A percentile compares a stretch with the other conserved stretches of the same genome.
phyloP scores from a whole-genome alignment of 2,329 filamentous ascomycete genomes.

The Alternaria arbusti region DNA sequence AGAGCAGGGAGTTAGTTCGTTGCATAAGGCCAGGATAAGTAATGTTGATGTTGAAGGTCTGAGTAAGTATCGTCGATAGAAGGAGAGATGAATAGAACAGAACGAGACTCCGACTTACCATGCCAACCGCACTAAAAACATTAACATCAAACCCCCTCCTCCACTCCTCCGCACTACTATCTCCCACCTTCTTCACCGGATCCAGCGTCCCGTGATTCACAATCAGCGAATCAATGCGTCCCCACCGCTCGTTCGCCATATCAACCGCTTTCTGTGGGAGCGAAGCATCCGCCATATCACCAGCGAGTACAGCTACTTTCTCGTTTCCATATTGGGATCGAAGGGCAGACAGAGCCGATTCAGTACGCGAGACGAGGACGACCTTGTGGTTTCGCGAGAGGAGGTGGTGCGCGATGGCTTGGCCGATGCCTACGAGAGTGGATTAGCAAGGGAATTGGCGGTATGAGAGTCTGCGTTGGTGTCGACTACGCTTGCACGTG shows the following conservation, averaged over 20 bases:
- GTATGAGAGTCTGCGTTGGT: not conserved
- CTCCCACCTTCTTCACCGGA: constrained; percentile 74
- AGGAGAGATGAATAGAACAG: not conserved
- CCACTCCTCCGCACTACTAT: constrained; percentile 76
- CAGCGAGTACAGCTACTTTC: constrained; percentile 63
- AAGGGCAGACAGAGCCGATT: constrained; percentile 54
- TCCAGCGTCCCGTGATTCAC: constrained; percentile 85
- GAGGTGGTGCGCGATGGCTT: constrained; percentile 65
- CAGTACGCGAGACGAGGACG: constrained; percentile 64
- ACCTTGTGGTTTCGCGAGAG: constrained; percentile 63
- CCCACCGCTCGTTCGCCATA: constrained; percentile 71
- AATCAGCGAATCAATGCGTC: constrained; percentile 78
- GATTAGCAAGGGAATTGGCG: too few relatives aligned
- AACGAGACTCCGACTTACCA: constrained; percentile 64
- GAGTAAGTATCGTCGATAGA: not conserved
- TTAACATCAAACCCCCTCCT: constrained; percentile 79
- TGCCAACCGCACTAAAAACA: constrained; percentile 79
- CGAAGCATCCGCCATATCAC: constrained; percentile 62
- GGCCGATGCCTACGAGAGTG: constrained; percentile 62
- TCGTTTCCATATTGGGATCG: constrained; percentile 55
- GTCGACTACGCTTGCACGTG: not conserved
- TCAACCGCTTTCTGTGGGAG: constrained; percentile 68
- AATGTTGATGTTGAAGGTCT: not conserved
- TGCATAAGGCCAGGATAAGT: not conserved
- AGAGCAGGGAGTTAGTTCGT: not conserved